A percentile compares a stretch with the other conserved stretches of the same genome.
These are phyloP conservation scores for Fusarium sp. DNA, from an alignment of 2,329 filamentous ascomycete genomes.

Conservation along the genomic window DNA sequence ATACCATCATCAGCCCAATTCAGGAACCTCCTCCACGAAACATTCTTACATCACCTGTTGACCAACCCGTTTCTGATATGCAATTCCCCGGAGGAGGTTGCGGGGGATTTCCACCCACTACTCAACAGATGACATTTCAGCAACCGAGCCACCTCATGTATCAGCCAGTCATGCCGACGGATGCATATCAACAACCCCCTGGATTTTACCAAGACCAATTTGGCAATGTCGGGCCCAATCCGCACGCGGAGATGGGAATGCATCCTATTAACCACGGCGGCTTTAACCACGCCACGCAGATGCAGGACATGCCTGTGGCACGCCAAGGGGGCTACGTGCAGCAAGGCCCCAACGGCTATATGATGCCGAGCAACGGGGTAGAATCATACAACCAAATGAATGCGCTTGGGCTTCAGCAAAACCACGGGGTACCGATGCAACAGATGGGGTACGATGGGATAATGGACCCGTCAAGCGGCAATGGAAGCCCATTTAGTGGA, in stretches of 20 bases:
- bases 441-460: slow-evolving; percentile 47
- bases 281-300: slow-evolving; percentile 35
- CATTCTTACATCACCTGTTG: slow-evolving; percentile 41
- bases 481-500: slow-evolving; percentile 51
- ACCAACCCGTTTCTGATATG: slow-evolving; percentile 32
- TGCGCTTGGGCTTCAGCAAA: slow-evolving; percentile 48
- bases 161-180: slow-evolving; percentile 38
- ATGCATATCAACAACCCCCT: slow-evolving; percentile 36
- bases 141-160: slow-evolving; percentile 39
- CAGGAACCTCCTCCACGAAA: slow-evolving; percentile 59
- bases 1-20: slow-evolving; percentile 75
- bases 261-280: slow-evolving; percentile 39
- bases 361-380: slow-evolving; percentile 41
- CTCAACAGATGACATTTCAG: slow-evolving; percentile 33
- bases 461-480: slow-evolving; percentile 46
- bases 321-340: slow-evolving; percentile 39
- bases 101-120: slow-evolving; percentile 30
- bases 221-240: slow-evolving; percentile 40
- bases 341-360: slow-evolving; percentile 36
- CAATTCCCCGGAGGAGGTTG: slow-evolving; percentile 35
- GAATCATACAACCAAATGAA: slow-evolving; percentile 49
- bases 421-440: slow-evolving; percentile 38
- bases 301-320: slow-evolving; percentile 41
- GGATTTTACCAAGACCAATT: slow-evolving; percentile 43
- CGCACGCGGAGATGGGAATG: slow-evolving; percentile 38